Evolutionary conservation across 2,329 filamentous ascomycete species (phyloP), one percentile per base, ranked within the genome.

Genomic region (Colletotrichum abscissum): DNA sequence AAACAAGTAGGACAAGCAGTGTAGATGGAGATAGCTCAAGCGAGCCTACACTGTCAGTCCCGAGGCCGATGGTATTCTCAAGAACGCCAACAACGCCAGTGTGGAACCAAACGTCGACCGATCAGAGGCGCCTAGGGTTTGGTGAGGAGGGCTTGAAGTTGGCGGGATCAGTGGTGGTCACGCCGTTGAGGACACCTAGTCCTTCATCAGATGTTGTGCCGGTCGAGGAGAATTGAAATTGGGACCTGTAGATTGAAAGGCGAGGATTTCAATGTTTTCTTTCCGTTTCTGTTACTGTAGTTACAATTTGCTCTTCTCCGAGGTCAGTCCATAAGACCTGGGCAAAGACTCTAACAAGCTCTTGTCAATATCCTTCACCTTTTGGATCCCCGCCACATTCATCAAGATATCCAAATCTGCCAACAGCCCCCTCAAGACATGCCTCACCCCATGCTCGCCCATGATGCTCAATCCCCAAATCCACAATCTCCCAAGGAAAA

Each of bases 401-500:
- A 91, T 88, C n/a, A 84, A 87, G 63, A 89, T 86, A 77, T 91
- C 89, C 22, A 86, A 80, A 77, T 88, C 91, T 30, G 81, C 87
- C 69, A 90, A 77, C 35, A 90, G 76, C 2, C 66, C 67, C 1
- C 60, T 49, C 2, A 70, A 7, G 5, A 70, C 70, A 14, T 73
- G 70, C 30, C 70, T 55, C 19, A 70, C 70, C 8, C 70, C 67
- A 4, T 69, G 55, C 60, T 73, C 70, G 1, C 70, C 70, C 70
- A 73, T 76, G 6, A 71, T 55, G 16, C 75, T 74, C 72, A 76
- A 11, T 5, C 74, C 74, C 73, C 74, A 92, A 26, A 92, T 84
- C 85, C 88, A 91, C 3, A 91, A 83, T 7, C 90, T 79, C 0
- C 90, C 90, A 0, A 92, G 83, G 67, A 91, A 90, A 33, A 87